Evolutionary conservation across 768 basidiomycete genomes (phyloP), one percentile per base, ranked within the genome.

Genomic region (Boletus edulis): DNA sequence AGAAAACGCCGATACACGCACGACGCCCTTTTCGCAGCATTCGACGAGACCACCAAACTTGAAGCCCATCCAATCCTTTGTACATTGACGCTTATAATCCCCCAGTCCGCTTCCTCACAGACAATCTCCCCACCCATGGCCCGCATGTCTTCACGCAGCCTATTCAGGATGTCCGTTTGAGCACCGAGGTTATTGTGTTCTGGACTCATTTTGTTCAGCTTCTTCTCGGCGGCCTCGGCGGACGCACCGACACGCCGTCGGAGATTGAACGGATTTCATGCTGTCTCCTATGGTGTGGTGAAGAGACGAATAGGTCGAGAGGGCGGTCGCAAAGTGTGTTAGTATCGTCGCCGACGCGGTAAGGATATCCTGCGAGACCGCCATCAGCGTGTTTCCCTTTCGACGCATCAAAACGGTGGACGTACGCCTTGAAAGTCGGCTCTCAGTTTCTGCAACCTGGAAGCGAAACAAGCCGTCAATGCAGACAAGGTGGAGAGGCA

Each of bases 21-120:
- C 80, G 39, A 66, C 73, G 52, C 91, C 88, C 72, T 91, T 95
- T 73, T 94, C 89, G 50, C 86, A 88, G 52, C 83, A 85, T 69
- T 97, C 94, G 44, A 86, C 70, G 42, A 96, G 71, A 7, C 91
- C 94, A 22, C 91, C 92, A 66, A 95, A 94, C 74, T 96, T 95
- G 62, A 91, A 72, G 1, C 82, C 81, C 81, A 96, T 83, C 74
- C 85, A 89, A 41, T 80, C 75, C 58, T 81, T 83, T 3, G 87
- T 78, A 14, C 80, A 81, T 7, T 76, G 72, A 37, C 94, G 82
- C 73, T 96, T 98, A 67, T 86, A 90, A 66, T 96, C 93, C 0
- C 89, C 83, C 3, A 96, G 61, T 12, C 77, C 0, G 92, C 84
- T 63, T 96, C 94, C 59, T 93, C 90, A 1, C 75, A 79, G 75